A percentile compares a stretch with the other conserved stretches of the same genome.
These are phyloP conservation scores for Zalaria sp. DNA, from an alignment of 2,329 filamentous ascomycete genomes.

Conservation along the genomic window DNA sequence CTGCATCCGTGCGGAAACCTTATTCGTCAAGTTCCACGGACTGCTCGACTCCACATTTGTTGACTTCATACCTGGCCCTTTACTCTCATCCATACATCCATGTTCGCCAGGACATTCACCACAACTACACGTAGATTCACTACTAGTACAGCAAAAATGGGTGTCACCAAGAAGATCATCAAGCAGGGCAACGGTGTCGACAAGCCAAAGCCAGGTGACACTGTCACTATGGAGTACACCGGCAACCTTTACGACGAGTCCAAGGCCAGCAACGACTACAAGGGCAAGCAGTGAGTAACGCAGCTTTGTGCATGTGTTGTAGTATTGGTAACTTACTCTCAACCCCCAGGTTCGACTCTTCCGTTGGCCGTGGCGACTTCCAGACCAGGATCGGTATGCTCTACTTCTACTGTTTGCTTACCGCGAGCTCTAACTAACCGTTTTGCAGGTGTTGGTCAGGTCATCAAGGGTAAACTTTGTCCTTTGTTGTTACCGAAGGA, in stretches of 20 bases:
- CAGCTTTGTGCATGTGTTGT: too few relatives aligned
- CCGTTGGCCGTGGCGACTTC: slow-evolving; percentile 63
- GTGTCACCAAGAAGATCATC: slow-evolving; percentile 54
- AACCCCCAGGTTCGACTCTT: slow-evolving; percentile 68
- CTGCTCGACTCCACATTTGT: too few relatives aligned
- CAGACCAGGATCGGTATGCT: slow-evolving; percentile 49
- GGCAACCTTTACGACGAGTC: slow-evolving; percentile 64
- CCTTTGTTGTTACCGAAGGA: not conserved
- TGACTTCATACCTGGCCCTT: too few relatives aligned
- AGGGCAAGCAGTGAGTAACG: slow-evolving; percentile 54
- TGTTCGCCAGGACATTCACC: too few relatives aligned
- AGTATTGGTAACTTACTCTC: too few relatives aligned
- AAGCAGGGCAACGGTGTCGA: slow-evolving; percentile 46
- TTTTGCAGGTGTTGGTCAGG: slow-evolving; percentile 46
- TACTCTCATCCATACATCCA: too few relatives aligned
- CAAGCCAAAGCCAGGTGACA: slow-evolving; percentile 51
- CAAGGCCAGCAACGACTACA: slow-evolving; percentile 36
- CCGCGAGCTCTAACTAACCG: too few relatives aligned
- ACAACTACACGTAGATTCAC: not conserved
- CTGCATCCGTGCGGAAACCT: too few relatives aligned
- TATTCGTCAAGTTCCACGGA: too few relatives aligned
- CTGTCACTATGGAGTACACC: slow-evolving; percentile 79
- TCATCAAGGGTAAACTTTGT: slow-evolving; percentile 61
- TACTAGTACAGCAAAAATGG: slow-evolving; percentile 20
- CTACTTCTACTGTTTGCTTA: too few relatives aligned